These are phyloP conservation scores for Xylariaceae sp. DNA, from an alignment of 2,329 filamentous ascomycete species.

Conservation along the genomic window DNA sequence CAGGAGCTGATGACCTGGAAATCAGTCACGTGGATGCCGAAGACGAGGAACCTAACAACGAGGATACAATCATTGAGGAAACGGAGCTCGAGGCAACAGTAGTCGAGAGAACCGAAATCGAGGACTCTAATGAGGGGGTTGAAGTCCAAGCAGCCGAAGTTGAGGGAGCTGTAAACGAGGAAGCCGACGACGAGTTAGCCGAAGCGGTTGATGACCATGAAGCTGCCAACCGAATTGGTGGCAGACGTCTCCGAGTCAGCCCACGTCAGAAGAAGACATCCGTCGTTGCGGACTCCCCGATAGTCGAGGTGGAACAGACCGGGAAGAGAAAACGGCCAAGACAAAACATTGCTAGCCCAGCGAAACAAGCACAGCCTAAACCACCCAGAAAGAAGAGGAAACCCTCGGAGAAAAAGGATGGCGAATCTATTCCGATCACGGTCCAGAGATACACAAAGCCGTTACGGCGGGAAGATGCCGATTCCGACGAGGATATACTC, in stretches of 20 bases:
- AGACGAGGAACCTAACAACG: constrained; percentile 14
- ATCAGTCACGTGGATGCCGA: constrained; percentile 1
- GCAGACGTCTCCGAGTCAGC: constrained; percentile 40
- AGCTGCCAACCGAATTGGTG: constrained; percentile 39
- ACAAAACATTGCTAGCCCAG: constrained; percentile 37
- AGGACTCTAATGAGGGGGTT: constrained; percentile 7
- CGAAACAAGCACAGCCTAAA: constrained; percentile 39
- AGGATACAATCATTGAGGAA: constrained; percentile 14
- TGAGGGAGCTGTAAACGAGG: constrained; percentile 23
- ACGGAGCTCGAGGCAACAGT: constrained; percentile 21
- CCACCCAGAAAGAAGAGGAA: constrained; percentile 23
- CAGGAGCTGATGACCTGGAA: neutral
- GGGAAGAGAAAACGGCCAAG: constrained; percentile 33
- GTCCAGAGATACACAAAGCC: constrained; percentile 56
- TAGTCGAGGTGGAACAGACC: constrained; percentile 31
- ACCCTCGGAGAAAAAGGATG: constrained; percentile 23
- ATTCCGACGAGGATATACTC: constrained; percentile 39
- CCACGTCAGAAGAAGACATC: constrained; percentile 36
- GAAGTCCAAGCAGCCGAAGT: constrained; percentile 9
- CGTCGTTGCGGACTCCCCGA: constrained; percentile 36
- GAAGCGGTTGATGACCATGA: constrained; percentile 42
- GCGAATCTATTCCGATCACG: constrained; percentile 47
- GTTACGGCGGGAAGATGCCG: constrained; percentile 37
- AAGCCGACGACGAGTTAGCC: constrained; percentile 29
- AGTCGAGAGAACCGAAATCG: constrained; percentile 15